Evolutionary conservation across 73 alveolate genomes (phyloP).

Genomic region (Paramecium pentaurelia): DNA sequence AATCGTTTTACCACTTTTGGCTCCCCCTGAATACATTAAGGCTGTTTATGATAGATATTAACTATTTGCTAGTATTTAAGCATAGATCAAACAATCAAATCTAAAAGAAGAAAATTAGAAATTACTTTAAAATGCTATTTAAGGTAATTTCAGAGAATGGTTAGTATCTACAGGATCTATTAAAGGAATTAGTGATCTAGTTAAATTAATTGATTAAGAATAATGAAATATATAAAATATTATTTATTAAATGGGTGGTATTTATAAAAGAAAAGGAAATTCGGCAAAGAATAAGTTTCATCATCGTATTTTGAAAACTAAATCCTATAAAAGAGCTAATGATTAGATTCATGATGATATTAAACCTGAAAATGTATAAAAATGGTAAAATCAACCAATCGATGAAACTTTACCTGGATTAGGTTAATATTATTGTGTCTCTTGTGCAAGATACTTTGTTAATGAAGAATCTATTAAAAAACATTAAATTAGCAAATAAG

Average conservation of each 20-base stretch:
- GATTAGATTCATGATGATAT: constrained; percentile 73
- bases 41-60: constrained; percentile 48
- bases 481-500: constrained; percentile 66
- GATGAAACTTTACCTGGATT: constrained; percentile 80
- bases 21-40: constrained; percentile 60
- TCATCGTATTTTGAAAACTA: constrained; percentile 70
- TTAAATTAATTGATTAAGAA: constrained; percentile 64
- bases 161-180: constrained; percentile 58
- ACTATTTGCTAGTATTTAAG: background rate
- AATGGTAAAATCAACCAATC: constrained; percentile 63
- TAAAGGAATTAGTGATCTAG: constrained; percentile 61
- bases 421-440: constrained; percentile 75
- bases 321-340: constrained; percentile 66
- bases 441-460: constrained; percentile 73
- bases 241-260: constrained; percentile 69
- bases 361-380: constrained; percentile 67
- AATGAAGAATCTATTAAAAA: constrained; percentile 63
- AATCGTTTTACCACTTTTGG: constrained; percentile 49
- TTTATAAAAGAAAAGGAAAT: constrained; percentile 72
- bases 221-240: background rate
- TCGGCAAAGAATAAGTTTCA: constrained; percentile 67
- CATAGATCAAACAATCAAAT: constrained; percentile 26
- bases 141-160: constrained; percentile 70
- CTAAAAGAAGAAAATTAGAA: constrained; percentile 25
- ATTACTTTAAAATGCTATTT: constrained; percentile 47